Base-by-base conservation (phyloP, 257 asterid species). In the Gardenia jasminoides region DNA sequence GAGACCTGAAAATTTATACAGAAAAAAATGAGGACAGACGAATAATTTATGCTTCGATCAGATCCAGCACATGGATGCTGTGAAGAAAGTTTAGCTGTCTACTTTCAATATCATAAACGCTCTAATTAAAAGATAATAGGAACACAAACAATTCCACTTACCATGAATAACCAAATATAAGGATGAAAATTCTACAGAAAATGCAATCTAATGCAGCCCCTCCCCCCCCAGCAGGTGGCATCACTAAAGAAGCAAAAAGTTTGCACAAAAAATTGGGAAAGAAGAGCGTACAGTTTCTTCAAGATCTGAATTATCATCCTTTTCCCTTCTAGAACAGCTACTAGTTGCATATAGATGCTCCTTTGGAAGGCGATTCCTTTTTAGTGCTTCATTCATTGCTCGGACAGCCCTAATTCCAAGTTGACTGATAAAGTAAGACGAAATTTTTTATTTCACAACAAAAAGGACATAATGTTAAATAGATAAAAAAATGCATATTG, bases 371-470 rank as follows among this genome's bases (percentile, higher is more conserved):
- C 94, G 96, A 85, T 91, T 91, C 88, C 93, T 97, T 93, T 96
- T 96, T 85, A 93, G 85, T 39, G 97, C 85, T 87, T 92, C 98
- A 83, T 91, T 96, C 99, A 96, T 93, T 74, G 97, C 94, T 54
- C 97, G 91, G 72, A 96, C 99, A 82, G 99, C 99, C 93, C 99
- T 95, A 70, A 64, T 86, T 81, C 86, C 82, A 79, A 85, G 74
- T 83, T 71, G 76, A 83, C 65, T 80, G 10, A 74, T 58, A 48
- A 67, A 12, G 71, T 87, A 72, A 85, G 24, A 19, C 3, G 28
- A 80, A 41, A 59, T 67, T 76, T 58, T 76, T 72, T 59, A 66
- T 52, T 24, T 46, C 39, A 74, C 71, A 82, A 81, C 77, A 71
- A 76, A 77, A 79, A 72, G 78, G 52, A 47, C 31, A 26, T 19